Evolutionary conservation across 495 filamentous ascomycete genomes (phyloP).

Genomic region (Chaetomidium leptoderma): DNA sequence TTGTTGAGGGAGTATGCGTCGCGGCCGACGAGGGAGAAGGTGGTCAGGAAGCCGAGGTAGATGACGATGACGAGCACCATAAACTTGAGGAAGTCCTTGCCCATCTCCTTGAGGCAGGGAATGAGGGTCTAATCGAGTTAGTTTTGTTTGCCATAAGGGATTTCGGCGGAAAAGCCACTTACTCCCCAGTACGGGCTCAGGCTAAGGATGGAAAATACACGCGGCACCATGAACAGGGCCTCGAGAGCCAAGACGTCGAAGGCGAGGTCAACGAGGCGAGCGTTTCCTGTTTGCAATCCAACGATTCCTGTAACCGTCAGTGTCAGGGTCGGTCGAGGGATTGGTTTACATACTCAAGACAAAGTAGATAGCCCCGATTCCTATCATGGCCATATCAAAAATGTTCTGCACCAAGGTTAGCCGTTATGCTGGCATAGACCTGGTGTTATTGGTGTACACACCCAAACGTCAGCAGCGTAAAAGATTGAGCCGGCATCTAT

Average conservation of each 20-base stretch:
- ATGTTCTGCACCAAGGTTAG: constrained; percentile 44
- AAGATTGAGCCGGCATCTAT: constrained; percentile 79
- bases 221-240: constrained; percentile 84
- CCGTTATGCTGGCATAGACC: neutral
- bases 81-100: constrained; percentile 89
- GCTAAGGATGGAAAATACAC: constrained; percentile 84
- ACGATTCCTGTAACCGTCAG: constrained; percentile 53
- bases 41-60: constrained; percentile 84
- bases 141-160: neutral
- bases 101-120: constrained; percentile 88
- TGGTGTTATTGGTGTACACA: neutral
- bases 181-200: constrained; percentile 84
- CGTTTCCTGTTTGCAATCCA: constrained; percentile 61
- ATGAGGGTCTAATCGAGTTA: constrained; percentile 47
- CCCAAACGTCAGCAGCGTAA: constrained; percentile 84
- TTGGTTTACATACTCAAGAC: constrained; percentile 55
- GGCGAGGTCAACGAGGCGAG: constrained; percentile 63
- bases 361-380: constrained; percentile 72
- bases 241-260: constrained; percentile 88
- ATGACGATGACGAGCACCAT: constrained; percentile 80
- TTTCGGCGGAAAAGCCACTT: constrained; percentile 7
- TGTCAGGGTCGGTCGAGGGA: neutral
- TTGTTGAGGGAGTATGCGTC: constrained; percentile 65
- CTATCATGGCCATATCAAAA: constrained; percentile 83
- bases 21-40: constrained; percentile 82